Evolutionary conservation across 2,329 filamentous ascomycete genomes (phyloP).

Genomic region (Stachybotrys elegans): DNA sequence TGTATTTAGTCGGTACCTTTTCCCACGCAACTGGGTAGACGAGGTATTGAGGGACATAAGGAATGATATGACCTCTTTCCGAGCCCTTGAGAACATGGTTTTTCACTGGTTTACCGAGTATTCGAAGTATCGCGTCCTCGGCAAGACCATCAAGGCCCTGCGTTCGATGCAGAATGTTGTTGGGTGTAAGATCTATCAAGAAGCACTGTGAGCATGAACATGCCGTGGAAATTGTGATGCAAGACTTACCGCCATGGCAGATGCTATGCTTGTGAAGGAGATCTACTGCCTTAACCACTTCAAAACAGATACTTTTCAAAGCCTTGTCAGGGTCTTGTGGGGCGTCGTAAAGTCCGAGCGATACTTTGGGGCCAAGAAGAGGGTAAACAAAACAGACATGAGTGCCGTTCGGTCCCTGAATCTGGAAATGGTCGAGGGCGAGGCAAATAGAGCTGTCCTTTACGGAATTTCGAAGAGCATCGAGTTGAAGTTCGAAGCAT

Average conservation of each 20-base stretch:
- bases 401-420: slow-evolving; percentile 14
- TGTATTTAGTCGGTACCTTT: slow-evolving; percentile 1
- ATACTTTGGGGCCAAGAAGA: slow-evolving; percentile 15
- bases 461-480: slow-evolving; percentile 4
- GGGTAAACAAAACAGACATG: slow-evolving; percentile 17
- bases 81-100: slow-evolving; percentile 3
- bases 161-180: slow-evolving; percentile 14
- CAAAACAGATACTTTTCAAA: slow-evolving; percentile 9
- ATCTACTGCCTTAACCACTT: slow-evolving; percentile 11
- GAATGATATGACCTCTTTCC: slow-evolving; percentile 4
- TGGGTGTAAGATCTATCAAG: slow-evolving; percentile 13
- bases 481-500: slow-evolving; percentile 14
- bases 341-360: slow-evolving; percentile 6
- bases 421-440: slow-evolving; percentile 15
- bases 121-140: slow-evolving; percentile 12
- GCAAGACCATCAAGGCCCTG: slow-evolving; percentile 12
- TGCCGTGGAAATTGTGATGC: background rate
- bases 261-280: slow-evolving; percentile 16
- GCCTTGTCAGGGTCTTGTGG: slow-evolving; percentile 3
- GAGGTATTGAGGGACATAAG: slow-evolving; percentile 14
- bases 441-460: slow-evolving; percentile 8
- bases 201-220: background rate
- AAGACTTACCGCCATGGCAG: slow-evolving; percentile 19
- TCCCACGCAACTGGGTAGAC: slow-evolving; percentile 16
- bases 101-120: slow-evolving; percentile 9